Conservation (phyloP, 495 filamentous ascomycete genomes). For the Xylaria castorea region DNA sequence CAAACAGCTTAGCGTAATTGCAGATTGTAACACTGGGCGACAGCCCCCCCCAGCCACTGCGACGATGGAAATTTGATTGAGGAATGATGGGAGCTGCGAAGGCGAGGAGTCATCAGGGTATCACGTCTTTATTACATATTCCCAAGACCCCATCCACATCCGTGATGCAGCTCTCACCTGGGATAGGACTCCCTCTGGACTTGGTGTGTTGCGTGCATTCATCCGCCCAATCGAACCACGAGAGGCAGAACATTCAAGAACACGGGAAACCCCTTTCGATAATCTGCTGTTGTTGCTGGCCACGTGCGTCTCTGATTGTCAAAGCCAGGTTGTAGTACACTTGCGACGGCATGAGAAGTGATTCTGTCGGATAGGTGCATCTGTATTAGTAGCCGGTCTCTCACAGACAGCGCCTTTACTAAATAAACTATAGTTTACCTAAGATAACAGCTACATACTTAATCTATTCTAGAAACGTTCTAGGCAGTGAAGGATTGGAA, state of each 20-base stretch:
- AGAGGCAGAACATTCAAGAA: constrained; percentile 5
- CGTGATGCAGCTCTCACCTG: neutral
- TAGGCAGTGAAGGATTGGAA: constrained; percentile 1
- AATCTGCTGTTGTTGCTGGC: constrained; percentile 7
- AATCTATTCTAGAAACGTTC: neutral
- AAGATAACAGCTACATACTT: neutral
- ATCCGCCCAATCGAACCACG: neutral
- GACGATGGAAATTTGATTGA: constrained; percentile 10
- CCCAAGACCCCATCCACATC: neutral
- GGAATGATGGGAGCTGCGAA: neutral
- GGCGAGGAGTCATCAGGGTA: constrained; percentile 27
- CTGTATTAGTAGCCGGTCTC: neutral
- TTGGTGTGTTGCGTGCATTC: constrained; percentile 21
- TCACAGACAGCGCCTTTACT: neutral
- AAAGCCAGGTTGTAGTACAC: neutral
- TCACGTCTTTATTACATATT: constrained; percentile 16
- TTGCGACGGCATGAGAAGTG: neutral
- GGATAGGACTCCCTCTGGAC: neutral
- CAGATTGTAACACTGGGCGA: constrained; percentile 15
- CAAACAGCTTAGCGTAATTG: constrained; percentile 13
- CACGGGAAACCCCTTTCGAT: neutral
- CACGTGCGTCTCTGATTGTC: constrained; percentile 21
- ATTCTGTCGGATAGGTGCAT: constrained; percentile 1
- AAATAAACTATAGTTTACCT: neutral
- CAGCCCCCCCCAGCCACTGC: constrained; percentile 21